phyloP scores from a whole-genome alignment of 108 stramenopile species.

The Cylindrotheca closterium region DNA sequence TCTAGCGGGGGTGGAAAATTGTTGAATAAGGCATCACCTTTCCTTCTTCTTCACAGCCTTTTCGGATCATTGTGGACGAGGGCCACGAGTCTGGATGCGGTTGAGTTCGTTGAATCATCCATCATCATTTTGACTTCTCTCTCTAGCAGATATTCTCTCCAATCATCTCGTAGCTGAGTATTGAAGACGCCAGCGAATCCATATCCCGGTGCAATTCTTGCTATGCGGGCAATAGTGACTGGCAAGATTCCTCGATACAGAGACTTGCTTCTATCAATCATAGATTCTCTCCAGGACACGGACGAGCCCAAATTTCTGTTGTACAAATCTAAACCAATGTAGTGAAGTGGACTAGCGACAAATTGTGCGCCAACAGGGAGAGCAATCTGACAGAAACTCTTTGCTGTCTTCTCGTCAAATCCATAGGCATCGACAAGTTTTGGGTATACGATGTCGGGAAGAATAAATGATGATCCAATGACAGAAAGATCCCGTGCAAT shows the following conservation, averaged over 20 bases:
- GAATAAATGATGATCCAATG: constrained; percentile 54
- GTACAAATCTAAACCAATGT: constrained; percentile 53
- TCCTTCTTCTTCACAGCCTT: too few species aligned
- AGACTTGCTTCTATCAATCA: constrained; percentile 25
- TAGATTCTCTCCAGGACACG: constrained; percentile 5
- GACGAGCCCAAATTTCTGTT: constrained; percentile 32
- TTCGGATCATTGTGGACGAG: neutral
- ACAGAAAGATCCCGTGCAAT: constrained; percentile 46
- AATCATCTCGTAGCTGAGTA: constrained; percentile 19
- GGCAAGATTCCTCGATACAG: constrained; percentile 23
- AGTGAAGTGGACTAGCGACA: constrained; percentile 52
- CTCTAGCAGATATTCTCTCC: constrained; percentile 22
- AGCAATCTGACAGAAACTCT: constrained; percentile 34
- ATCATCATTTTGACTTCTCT: neutral
- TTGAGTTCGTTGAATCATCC: neutral
- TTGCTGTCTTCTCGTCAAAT: constrained; percentile 23
- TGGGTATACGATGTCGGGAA: constrained; percentile 39
- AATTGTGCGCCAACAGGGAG: constrained; percentile 46
- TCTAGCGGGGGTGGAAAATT: too few species aligned
- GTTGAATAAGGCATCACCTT: too few species aligned
- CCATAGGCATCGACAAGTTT: constrained; percentile 2
- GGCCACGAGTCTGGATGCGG: neutral
- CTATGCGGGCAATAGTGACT: constrained; percentile 40
- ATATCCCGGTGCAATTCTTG: constrained; percentile 57
- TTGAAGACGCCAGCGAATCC: constrained; percentile 58